Percentiles rank a stretch among this genome's conserved stretches.
Conservation (phyloP, 345 rosid genomes). For the Litchi chinensis region DNA sequence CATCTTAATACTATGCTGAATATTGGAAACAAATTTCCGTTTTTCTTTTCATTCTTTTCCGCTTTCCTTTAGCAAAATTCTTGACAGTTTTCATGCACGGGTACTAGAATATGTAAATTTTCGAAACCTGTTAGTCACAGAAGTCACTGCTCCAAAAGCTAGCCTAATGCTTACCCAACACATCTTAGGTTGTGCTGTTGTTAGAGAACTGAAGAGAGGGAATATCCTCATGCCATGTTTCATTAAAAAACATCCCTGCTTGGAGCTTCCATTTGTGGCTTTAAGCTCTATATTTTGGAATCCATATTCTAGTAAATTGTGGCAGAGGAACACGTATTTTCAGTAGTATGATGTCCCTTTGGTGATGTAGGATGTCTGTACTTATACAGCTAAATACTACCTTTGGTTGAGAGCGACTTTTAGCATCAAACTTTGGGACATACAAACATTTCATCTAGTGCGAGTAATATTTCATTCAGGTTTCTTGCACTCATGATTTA, state of each 20-base stretch:
- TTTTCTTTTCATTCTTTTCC: neutral
- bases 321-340: neutral
- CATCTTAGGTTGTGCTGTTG: neutral
- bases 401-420: neutral
- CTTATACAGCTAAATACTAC: neutral
- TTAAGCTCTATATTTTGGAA: neutral
- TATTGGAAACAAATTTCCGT: neutral
- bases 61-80: neutral
- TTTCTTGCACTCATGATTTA: neutral
- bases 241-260: neutral
- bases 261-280: neutral
- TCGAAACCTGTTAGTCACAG: neutral
- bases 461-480: neutral
- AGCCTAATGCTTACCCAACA: neutral
- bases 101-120: neutral
- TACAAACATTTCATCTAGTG: neutral
- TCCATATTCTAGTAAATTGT: neutral
- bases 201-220: neutral
- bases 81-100: neutral
- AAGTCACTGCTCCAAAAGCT: neutral
- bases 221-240: neutral
- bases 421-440: constrained; percentile 1
- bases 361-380: constrained; percentile 1
- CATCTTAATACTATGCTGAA: neutral
- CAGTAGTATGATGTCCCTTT: neutral